A percentile compares a stretch with the other conserved stretches of the same genome.
Evolutionary conservation across 441 rosid species (phyloP).

Genomic region (Capsella rubella): DNA sequence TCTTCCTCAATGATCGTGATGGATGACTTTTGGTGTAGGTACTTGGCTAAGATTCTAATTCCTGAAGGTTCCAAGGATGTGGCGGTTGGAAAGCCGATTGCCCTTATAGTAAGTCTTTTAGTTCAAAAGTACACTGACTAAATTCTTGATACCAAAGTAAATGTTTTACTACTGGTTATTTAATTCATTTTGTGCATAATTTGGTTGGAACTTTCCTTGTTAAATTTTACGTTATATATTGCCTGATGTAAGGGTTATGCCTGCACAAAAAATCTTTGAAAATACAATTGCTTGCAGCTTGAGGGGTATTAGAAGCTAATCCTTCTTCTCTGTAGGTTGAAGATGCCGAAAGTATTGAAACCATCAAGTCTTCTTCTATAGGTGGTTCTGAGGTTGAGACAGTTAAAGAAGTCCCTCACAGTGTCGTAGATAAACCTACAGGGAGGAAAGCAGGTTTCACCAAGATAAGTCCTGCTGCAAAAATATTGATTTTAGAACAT

Average conservation of each 20-base stretch:
- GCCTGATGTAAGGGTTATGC: constrained; percentile 22
- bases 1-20: constrained; percentile 13
- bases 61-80: constrained; percentile 54
- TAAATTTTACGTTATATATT: constrained; percentile 9
- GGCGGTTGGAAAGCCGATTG: constrained; percentile 52
- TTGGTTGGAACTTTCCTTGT: constrained; percentile 23
- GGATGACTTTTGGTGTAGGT: constrained; percentile 41
- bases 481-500: constrained; percentile 73
- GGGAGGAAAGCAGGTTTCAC: constrained; percentile 57
- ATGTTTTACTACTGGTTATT: constrained; percentile 8
- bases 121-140: constrained; percentile 20
- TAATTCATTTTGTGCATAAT: constrained; percentile 22
- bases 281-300: constrained; percentile 10
- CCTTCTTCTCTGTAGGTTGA: constrained; percentile 75
- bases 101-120: constrained; percentile 45
- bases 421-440: constrained; percentile 50
- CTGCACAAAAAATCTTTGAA: constrained; percentile 15
- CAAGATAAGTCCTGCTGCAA: constrained; percentile 94
- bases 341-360: constrained; percentile 75
- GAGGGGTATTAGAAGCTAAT: constrained; percentile 33
- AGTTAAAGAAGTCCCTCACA: constrained; percentile 55
- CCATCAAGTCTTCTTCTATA: constrained; percentile 60
- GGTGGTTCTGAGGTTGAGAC: constrained; percentile 55
- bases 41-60: constrained; percentile 51
- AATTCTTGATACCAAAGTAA: constrained; percentile 25